Base-by-base conservation (phyloP, 805 yeast species). In the Candida morakotiae region DNA sequence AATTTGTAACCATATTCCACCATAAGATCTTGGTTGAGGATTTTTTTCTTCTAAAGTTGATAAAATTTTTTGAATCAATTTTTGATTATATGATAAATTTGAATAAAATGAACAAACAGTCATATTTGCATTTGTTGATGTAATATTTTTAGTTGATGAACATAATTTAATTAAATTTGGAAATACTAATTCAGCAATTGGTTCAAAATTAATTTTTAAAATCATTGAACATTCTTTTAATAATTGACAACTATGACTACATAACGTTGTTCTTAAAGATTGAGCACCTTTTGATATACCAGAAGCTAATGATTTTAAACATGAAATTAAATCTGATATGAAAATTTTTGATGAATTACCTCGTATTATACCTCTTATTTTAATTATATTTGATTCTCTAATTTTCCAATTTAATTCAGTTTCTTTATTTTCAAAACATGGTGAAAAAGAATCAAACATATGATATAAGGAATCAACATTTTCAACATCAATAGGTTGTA, bases 391-490 rank as follows among this genome's bases (percentile, higher is more conserved):
- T 36, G 73, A 70, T 48, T 89, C 96, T 51, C 98, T 71, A 0
- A 51, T 47, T 16, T 67, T 60, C 98, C 98, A 93, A 54, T 93
- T 93, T 41, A 72, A 71, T 52, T 93, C 98, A 0, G 95, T 83
- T 56, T 93, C 98, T 50, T 82, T 69, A 4, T 82, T 83, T 7
- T 69, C 73, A 49, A 91, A 88, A 10, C 48, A 46, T 1, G 62
- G 58, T 1, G 31, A 9, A 29, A 56, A 38, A 1, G 45, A 54
- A 7, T 48, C 38, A 4, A 57, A 20, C 3, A 44, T 36, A 11
- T 38, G 41, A 23, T 44, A 32, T 11, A 67, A 36, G 3, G 44
- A 42, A 15, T 54, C 52, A 3, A 44, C 33, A 47, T 25, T 52
- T 9, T 53, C 54, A 27, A 67, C 47, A 32, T 62, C 45, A 5